Evolutionary conservation across 345 rosid species (phyloP).

Genomic region (Citrus inodora): DNA sequence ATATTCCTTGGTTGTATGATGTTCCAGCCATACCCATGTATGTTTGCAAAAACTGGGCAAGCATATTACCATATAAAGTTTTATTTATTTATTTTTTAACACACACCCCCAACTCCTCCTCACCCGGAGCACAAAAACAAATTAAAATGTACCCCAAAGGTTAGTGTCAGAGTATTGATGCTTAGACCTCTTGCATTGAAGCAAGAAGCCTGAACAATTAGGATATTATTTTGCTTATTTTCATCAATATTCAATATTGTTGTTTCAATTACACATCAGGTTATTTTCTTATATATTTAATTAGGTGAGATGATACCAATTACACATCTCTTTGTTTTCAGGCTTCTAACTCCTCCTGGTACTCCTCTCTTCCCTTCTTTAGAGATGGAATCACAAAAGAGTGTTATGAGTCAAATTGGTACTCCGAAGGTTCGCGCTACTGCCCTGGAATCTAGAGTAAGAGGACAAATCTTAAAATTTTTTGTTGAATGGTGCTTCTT

Average conservation of each 20-base stretch:
- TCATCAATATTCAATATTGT: background rate
- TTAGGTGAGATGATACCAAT: constrained; percentile 5
- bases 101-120: background rate
- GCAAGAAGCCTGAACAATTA: background rate
- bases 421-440: constrained; percentile 62
- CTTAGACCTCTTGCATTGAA: background rate
- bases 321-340: constrained; percentile 26
- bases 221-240: background rate
- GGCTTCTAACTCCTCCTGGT: constrained; percentile 98
- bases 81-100: background rate
- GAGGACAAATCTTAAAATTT: constrained; percentile 15
- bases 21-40: background rate
- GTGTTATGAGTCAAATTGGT: constrained; percentile 63
- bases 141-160: background rate
- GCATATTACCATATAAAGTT: background rate
- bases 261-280: background rate
- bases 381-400: constrained; percentile 89
- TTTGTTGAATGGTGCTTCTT: constrained; percentile 2
- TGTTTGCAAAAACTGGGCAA: background rate
- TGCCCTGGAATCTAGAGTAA: constrained; percentile 78
- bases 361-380: constrained; percentile 96
- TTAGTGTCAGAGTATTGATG: background rate
- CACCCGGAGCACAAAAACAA: background rate
- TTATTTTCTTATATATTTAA: background rate
- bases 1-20: background rate